Evolutionary conservation across 768 basidiomycete species (phyloP).

Genomic region (Epithele typhae): DNA sequence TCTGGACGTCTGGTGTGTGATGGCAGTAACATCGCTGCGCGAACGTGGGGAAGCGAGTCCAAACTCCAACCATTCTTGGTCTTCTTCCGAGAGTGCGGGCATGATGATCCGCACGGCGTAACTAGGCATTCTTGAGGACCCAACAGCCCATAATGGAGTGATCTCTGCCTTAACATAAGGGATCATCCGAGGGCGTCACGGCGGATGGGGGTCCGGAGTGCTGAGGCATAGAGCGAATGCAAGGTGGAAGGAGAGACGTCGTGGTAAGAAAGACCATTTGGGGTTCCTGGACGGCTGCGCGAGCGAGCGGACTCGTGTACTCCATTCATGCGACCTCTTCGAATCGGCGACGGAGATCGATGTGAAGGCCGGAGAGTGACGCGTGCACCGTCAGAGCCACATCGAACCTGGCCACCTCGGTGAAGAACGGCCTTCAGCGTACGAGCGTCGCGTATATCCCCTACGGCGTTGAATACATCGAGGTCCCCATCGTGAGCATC

Average conservation of each 20-base stretch:
- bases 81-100: constrained; percentile 51
- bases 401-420: constrained; percentile 54
- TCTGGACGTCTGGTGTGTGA: constrained; percentile 42
- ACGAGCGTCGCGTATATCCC: constrained; percentile 55
- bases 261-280: constrained; percentile 16
- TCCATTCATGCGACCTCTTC: constrained; percentile 13
- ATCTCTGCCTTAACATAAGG: constrained; percentile 51
- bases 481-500: constrained; percentile 48
- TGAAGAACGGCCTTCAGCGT: constrained; percentile 61
- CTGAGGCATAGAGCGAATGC: constrained; percentile 17
- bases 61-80: constrained; percentile 75
- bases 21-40: constrained; percentile 14
- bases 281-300: constrained; percentile 21
- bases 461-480: constrained; percentile 59
- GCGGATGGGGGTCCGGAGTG: constrained; percentile 22
- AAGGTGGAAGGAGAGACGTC: constrained; percentile 20
- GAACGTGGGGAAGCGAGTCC: constrained; percentile 49
- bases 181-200: constrained; percentile 57
- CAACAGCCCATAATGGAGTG: constrained; percentile 40
- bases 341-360: constrained; percentile 13
- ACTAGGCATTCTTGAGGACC: constrained; percentile 31
- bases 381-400: constrained; percentile 56
- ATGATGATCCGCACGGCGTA: constrained; percentile 60
- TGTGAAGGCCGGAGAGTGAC: constrained; percentile 45
- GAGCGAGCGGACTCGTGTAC: constrained; percentile 13